Evolutionary conservation across 2,329 filamentous ascomycete genomes (phyloP).

Genomic region (Nigrograna mackinnonii): DNA sequence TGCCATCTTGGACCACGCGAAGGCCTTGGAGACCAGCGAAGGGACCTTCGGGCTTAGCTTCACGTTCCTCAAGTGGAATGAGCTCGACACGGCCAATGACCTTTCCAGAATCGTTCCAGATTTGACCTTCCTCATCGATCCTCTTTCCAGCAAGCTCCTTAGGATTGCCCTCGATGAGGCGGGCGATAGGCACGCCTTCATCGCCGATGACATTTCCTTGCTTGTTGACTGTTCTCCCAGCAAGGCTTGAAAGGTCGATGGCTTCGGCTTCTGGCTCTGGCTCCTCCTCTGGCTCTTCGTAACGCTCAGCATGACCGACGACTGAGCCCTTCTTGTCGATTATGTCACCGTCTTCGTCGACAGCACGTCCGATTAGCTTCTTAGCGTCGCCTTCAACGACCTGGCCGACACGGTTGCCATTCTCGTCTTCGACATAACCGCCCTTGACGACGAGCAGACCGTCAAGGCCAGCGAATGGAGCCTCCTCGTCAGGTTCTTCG

Average conservation of each 20-base stretch:
- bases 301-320: conserved; percentile 56
- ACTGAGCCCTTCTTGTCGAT: conserved; percentile 58
- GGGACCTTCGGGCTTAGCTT: conserved; percentile 53
- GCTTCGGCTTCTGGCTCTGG: conserved; percentile 45
- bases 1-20: conserved; percentile 51
- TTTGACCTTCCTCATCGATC: conserved; percentile 72
- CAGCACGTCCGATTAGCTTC: conserved; percentile 54
- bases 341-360: conserved; percentile 58
- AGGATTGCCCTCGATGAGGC: conserved; percentile 68
- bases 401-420: conserved; percentile 53
- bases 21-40: conserved; percentile 55
- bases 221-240: conserved; percentile 55
- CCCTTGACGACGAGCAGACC: conserved; percentile 54
- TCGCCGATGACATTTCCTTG: conserved; percentile 54
- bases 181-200: conserved; percentile 59
- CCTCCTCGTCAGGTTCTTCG: conserved; percentile 53
- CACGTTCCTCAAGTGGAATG: conserved; percentile 67
- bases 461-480: conserved; percentile 54
- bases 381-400: conserved; percentile 55
- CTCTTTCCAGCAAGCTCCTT: conserved; percentile 68
- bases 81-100: conserved; percentile 70
- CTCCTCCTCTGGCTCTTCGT: conserved; percentile 68
- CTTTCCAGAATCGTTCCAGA: conserved; percentile 74
- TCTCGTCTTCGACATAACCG: conserved; percentile 54
- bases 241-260: conserved; percentile 49